Evolutionary conservation across 2,329 filamentous ascomycete genomes (phyloP).

Genomic region (Alternaria metachromatica): DNA sequence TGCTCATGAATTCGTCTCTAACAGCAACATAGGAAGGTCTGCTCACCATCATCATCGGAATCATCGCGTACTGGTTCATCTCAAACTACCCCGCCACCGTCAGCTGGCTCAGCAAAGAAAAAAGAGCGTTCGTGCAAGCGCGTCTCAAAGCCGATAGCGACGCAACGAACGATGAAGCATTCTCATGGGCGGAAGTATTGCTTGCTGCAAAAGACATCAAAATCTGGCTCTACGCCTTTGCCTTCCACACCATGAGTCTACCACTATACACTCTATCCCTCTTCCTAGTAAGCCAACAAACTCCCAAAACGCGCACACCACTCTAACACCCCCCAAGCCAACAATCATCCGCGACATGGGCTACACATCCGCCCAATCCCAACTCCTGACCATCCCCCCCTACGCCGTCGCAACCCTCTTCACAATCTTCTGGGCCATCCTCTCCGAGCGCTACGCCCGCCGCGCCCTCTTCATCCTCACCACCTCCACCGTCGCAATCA

Average conservation of each 20-base stretch:
- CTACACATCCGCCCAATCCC: slow-evolving; percentile 50
- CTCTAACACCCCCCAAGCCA: slow-evolving; percentile 50
- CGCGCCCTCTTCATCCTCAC: slow-evolving; percentile 47
- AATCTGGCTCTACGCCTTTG: slow-evolving; percentile 67
- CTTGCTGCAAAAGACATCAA: slow-evolving; percentile 62
- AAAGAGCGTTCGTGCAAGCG: slow-evolving; percentile 64
- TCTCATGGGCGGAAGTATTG: slow-evolving; percentile 70
- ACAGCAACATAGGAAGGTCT: slow-evolving; percentile 41
- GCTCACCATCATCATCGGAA: slow-evolving; percentile 44
- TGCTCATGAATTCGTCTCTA: neutral
- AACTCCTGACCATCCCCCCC: slow-evolving; percentile 56
- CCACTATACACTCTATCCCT: slow-evolving; percentile 48
- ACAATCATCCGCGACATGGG: slow-evolving; percentile 58
- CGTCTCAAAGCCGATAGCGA: slow-evolving; percentile 73
- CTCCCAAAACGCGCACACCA: neutral
- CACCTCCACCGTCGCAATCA: slow-evolving; percentile 40
- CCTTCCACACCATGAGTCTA: slow-evolving; percentile 75
- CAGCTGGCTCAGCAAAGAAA: slow-evolving; percentile 61
- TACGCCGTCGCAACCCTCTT: slow-evolving; percentile 50
- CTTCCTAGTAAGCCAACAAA: slow-evolving; percentile 44
- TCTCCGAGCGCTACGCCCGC: slow-evolving; percentile 40
- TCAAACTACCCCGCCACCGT: slow-evolving; percentile 69
- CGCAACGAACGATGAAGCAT: slow-evolving; percentile 70
- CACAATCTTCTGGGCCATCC: slow-evolving; percentile 44
- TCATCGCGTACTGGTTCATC: slow-evolving; percentile 62